These are phyloP conservation scores for Ustilago vetiveriae DNA, from an alignment of 1,284 basidiomycete species.

Conservation along the genomic window DNA sequence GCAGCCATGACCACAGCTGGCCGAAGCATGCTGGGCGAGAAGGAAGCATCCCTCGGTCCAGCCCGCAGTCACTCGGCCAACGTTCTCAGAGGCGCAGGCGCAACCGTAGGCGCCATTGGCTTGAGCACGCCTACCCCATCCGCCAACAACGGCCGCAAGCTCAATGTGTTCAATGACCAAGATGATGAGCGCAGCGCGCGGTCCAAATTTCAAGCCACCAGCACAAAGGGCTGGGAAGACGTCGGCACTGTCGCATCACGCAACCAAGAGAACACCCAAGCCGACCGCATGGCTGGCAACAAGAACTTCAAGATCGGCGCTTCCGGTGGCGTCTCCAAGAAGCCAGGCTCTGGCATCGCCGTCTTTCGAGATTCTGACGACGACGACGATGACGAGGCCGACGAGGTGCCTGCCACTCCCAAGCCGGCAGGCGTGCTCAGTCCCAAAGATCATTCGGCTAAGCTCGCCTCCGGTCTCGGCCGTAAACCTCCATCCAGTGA, in stretches of 20 bases:
- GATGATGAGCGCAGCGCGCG: constrained; percentile 32
- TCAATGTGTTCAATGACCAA: constrained; percentile 55
- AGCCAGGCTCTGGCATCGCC: constrained; percentile 47
- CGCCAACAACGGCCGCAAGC: constrained; percentile 52
- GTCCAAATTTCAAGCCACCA: constrained; percentile 12
- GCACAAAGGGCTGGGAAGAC: constrained; percentile 50
- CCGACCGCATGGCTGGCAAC: constrained; percentile 27
- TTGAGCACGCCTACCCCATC: constrained; percentile 10
- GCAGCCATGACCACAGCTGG: constrained; percentile 57
- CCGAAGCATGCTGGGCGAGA: constrained; percentile 60
- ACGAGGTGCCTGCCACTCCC: constrained; percentile 22
- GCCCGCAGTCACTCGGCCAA: constrained; percentile 46
- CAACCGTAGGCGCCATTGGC: constrained; percentile 25
- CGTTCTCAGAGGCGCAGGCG: constrained; percentile 33
- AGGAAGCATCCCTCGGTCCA: constrained; percentile 30
- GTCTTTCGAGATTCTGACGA: constrained; percentile 68
- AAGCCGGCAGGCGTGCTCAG: constrained; percentile 50
- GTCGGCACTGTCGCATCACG: constrained; percentile 46
- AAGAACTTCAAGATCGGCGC: constrained; percentile 43
- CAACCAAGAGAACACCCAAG: constrained; percentile 54
- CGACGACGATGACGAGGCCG: constrained; percentile 67
- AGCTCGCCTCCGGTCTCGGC: constrained; percentile 18
- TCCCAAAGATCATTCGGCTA: constrained; percentile 33
- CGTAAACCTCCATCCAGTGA: constrained; percentile 44
- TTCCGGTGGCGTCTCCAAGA: constrained; percentile 44